Percentiles rank a stretch among this genome's conserved stretches.
These are phyloP conservation scores for Podila verticillata DNA, from an alignment of 192 early-diverging fungal species.

Conservation along the genomic window DNA sequence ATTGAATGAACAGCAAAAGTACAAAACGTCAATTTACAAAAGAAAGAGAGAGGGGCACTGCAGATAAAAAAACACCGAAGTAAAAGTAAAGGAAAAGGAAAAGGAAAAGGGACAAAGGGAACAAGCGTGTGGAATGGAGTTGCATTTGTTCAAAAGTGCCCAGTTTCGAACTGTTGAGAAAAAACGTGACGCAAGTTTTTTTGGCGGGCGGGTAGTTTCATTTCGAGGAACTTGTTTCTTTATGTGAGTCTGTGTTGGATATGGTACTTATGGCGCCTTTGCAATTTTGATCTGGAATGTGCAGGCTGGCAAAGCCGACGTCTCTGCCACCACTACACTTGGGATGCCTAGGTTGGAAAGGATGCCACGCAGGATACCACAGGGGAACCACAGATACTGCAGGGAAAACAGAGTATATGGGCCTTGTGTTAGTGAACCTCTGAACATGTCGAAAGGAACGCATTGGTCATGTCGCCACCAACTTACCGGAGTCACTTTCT, in stretches of 20 bases:
- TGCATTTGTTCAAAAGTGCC: not conserved
- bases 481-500: constrained; percentile 79
- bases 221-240: not conserved
- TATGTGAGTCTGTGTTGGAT: not conserved
- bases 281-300: constrained; percentile 84
- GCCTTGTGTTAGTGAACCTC: not conserved
- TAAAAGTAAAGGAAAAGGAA: not conserved
- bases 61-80: not conserved
- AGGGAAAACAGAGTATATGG: not conserved
- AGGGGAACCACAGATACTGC: constrained; percentile 95
- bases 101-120: constrained; percentile 5
- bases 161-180: not conserved
- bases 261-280: constrained; percentile 47
- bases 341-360: constrained; percentile 90
- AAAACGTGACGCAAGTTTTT: constrained; percentile 6
- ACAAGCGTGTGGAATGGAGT: constrained; percentile 10
- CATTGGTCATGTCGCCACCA: not conserved
- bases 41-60: not conserved
- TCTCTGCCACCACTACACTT: constrained; percentile 90
- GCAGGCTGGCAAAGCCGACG: constrained; percentile 82
- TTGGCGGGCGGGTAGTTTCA: not conserved
- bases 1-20: not conserved
- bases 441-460: not conserved
- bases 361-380: constrained; percentile 95
- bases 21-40: not conserved